These are phyloP conservation scores for Ascoidea asiatica DNA, from an alignment of 805 yeast species.

Conservation along the genomic window DNA sequence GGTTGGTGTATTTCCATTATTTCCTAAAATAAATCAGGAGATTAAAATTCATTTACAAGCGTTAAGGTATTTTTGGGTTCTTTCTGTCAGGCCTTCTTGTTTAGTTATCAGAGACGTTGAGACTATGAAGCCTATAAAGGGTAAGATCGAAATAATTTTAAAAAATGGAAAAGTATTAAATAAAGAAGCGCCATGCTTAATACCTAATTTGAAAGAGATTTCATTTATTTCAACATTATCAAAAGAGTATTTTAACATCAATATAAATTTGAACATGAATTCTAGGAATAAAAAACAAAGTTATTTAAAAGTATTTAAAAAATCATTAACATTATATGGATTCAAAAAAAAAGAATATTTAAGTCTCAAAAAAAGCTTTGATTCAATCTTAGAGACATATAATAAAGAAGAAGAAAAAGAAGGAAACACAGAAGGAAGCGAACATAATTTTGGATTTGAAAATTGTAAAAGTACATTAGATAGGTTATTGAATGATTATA, in stretches of 20 bases:
- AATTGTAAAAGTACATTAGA: background rate
- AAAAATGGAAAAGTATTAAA: slow-evolving; percentile 23
- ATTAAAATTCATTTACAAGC: slow-evolving; percentile 68
- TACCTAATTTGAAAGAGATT: slow-evolving; percentile 47
- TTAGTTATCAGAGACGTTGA: slow-evolving; percentile 62
- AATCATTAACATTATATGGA: slow-evolving; percentile 35
- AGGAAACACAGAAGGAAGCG: slow-evolving; percentile 3
- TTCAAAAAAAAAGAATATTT: slow-evolving; percentile 31
- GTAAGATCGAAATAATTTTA: slow-evolving; percentile 22
- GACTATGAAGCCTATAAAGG: slow-evolving; percentile 35
- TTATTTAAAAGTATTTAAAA: slow-evolving; percentile 23
- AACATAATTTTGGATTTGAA: background rate
- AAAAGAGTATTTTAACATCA: slow-evolving; percentile 39
- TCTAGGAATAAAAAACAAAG: slow-evolving; percentile 25
- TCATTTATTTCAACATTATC: slow-evolving; percentile 30
- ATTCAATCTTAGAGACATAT: slow-evolving; percentile 2
- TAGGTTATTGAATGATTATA: slow-evolving; percentile 6
- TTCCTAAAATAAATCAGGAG: slow-evolving; percentile 18
- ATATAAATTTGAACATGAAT: slow-evolving; percentile 26
- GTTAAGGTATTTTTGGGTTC: slow-evolving; percentile 79
- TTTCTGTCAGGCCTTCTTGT: slow-evolving; percentile 72
- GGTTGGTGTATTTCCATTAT: slow-evolving; percentile 67
- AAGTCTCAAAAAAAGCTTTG: slow-evolving; percentile 11
- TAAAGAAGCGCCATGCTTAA: slow-evolving; percentile 47
- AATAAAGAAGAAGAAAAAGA: slow-evolving; percentile 2